phyloP scores from a whole-genome alignment of 1,139 yeast species.

The Schizosaccharomyces versatilis region DNA sequence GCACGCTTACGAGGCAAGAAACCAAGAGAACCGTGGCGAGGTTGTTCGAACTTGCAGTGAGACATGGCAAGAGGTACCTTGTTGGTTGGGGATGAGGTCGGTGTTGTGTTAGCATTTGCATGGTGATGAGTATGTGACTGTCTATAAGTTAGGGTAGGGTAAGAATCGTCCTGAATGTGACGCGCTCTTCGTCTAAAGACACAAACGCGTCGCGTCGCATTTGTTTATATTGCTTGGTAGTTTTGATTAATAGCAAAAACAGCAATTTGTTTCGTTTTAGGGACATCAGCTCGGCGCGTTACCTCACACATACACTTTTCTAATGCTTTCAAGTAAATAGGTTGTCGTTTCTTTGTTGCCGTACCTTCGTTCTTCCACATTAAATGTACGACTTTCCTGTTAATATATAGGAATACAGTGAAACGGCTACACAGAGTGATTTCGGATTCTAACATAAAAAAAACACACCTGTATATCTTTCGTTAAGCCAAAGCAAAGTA shows the following conservation, averaged over 20 bases:
- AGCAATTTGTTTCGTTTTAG: neutral
- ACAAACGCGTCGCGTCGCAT: neutral
- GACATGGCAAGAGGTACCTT: constrained; percentile 34
- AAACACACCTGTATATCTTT: too few species aligned
- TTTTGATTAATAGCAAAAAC: neutral
- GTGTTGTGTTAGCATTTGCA: neutral
- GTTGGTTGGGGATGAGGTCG: neutral
- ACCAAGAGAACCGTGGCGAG: constrained; percentile 99
- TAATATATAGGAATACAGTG: too few species aligned
- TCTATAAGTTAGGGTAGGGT: neutral
- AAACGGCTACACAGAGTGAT: too few species aligned
- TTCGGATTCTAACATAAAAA: too few species aligned
- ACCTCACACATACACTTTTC: too few species aligned
- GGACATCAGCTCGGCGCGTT: neutral
- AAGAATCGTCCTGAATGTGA: neutral
- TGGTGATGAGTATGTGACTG: neutral
- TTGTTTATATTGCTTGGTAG: neutral
- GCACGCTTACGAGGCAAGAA: constrained; percentile 63
- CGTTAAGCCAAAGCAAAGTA: too few species aligned
- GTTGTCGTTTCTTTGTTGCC: too few species aligned
- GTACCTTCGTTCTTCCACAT: too few species aligned
- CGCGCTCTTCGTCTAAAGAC: neutral
- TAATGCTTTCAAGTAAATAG: too few species aligned
- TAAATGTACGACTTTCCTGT: too few species aligned
- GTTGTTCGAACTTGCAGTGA: constrained; percentile 99